Evolutionary conservation across 768 basidiomycete species (phyloP).

Genomic region (Dioszegia crocea): DNA sequence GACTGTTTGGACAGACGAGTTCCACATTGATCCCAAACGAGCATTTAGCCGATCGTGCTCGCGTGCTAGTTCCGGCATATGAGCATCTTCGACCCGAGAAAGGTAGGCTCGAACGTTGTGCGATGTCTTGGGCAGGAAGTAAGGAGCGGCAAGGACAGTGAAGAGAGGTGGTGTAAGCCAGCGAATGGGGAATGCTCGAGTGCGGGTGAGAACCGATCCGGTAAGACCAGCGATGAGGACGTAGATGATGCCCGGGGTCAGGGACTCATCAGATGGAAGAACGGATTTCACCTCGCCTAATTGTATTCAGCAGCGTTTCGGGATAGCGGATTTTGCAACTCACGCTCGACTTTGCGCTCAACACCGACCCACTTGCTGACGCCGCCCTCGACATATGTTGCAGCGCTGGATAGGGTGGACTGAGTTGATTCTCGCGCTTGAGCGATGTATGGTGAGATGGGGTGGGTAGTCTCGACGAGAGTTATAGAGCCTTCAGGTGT

Average conservation of each 20-base stretch:
- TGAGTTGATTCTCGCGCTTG: slow-evolving; percentile 61
- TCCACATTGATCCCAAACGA: slow-evolving; percentile 25
- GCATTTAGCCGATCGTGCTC: slow-evolving; percentile 55
- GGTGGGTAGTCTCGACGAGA: slow-evolving; percentile 69
- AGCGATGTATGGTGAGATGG: slow-evolving; percentile 73
- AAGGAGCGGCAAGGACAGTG: slow-evolving; percentile 63
- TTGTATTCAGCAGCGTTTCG: background rate
- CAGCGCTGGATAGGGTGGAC: slow-evolving; percentile 59
- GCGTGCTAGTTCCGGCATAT: slow-evolving; percentile 66
- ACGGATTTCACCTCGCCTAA: slow-evolving; percentile 77
- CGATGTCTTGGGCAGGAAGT: slow-evolving; percentile 83
- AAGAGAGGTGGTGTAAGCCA: slow-evolving; percentile 71
- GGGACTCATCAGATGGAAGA: slow-evolving; percentile 70
- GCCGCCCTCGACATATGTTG: slow-evolving; percentile 64
- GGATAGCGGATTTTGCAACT: slow-evolving; percentile 35
- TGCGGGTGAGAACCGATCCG: slow-evolving; percentile 79
- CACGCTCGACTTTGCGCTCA: slow-evolving; percentile 80
- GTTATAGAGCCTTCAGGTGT: slow-evolving; percentile 56
- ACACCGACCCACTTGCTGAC: slow-evolving; percentile 79
- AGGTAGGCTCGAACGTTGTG: slow-evolving; percentile 65
- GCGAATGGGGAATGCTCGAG: slow-evolving; percentile 66
- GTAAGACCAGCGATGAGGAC: slow-evolving; percentile 82
- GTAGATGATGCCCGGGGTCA: slow-evolving; percentile 86
- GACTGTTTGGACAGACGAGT: slow-evolving; percentile 56
- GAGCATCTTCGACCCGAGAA: slow-evolving; percentile 64